Conservation (phyloP, 108 stramenopile species). For the Skeletonema costatum region DNA sequence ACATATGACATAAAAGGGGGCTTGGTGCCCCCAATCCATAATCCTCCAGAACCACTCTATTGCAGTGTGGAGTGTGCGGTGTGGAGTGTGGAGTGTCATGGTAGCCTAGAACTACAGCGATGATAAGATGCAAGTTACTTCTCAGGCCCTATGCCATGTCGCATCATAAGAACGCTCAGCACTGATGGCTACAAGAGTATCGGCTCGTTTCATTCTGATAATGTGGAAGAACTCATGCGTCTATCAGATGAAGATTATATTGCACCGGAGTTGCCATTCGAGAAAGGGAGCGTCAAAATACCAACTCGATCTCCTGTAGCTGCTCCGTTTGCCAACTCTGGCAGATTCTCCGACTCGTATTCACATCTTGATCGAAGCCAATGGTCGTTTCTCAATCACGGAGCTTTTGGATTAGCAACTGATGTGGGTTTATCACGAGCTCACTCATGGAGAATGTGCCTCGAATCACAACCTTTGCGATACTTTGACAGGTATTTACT, state of each 20-base stretch:
- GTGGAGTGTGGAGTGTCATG: too few relatives aligned
- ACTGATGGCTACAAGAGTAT: slow-evolving; percentile 61
- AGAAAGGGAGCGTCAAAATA: background rate
- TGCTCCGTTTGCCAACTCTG: slow-evolving; percentile 17
- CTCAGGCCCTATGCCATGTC: background rate
- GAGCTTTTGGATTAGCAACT: slow-evolving; percentile 68
- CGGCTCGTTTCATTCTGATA: slow-evolving; percentile 75
- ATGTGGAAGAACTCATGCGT: slow-evolving; percentile 58
- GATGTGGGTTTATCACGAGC: slow-evolving; percentile 59
- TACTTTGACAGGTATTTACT: slow-evolving; percentile 76
- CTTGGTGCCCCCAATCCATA: too few relatives aligned
- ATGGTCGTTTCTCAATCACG: slow-evolving; percentile 52
- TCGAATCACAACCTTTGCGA: slow-evolving; percentile 73
- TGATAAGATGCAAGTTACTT: background rate
- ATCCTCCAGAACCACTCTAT: too few relatives aligned
- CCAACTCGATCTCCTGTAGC: background rate
- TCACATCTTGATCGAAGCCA: slow-evolving; percentile 16
- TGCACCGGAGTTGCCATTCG: slow-evolving; percentile 60
- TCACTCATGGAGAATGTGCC: slow-evolving; percentile 59
- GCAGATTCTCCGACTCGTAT: background rate
- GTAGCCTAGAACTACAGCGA: background rate
- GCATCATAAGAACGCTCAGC: background rate
- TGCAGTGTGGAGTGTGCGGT: too few relatives aligned
- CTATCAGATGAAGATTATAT: slow-evolving; percentile 45
- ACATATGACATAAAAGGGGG: too few relatives aligned